Evolutionary conservation across 2,329 filamentous ascomycete species (phyloP).

Genomic region (Diaporthe sp.): DNA sequence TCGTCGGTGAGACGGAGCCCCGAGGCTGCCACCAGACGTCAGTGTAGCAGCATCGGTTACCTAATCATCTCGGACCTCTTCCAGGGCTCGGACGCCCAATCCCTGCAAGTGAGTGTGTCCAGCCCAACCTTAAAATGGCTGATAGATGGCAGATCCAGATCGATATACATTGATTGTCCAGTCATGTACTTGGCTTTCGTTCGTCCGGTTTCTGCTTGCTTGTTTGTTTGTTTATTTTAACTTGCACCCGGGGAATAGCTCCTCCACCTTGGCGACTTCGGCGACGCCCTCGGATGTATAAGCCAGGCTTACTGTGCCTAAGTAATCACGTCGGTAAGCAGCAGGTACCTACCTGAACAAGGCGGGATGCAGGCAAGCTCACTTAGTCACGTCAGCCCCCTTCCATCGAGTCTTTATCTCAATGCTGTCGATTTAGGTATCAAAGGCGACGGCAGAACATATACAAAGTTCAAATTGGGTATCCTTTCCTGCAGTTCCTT

Average conservation of each 20-base stretch:
- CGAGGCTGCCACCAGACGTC: conserved; percentile 22
- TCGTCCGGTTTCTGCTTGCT: not conserved
- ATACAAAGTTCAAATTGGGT: conserved; percentile 28
- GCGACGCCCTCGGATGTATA: not conserved
- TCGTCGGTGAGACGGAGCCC: conserved; percentile 9
- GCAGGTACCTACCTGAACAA: not conserved
- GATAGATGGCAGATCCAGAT: not conserved
- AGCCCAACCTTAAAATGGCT: not conserved
- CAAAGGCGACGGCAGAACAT: not conserved
- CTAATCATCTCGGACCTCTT: conserved; percentile 21
- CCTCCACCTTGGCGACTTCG: not conserved
- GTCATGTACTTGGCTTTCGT: not conserved
- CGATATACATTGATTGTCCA: not conserved
- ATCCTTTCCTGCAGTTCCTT: conserved; percentile 12
- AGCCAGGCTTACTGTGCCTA: not conserved
- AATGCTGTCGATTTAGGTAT: not conserved
- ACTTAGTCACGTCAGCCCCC: not conserved
- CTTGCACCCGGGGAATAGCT: not conserved
- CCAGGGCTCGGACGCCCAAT: not conserved
- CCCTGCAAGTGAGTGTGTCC: not conserved
- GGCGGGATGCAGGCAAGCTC: not conserved
- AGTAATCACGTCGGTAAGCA: not conserved
- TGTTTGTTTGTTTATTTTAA: not conserved
- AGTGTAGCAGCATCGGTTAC: conserved; percentile 16
- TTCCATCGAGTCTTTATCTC: not conserved